phyloP scores from a whole-genome alignment of 2,329 filamentous ascomycete species.

The Stemphylium beticola region DNA sequence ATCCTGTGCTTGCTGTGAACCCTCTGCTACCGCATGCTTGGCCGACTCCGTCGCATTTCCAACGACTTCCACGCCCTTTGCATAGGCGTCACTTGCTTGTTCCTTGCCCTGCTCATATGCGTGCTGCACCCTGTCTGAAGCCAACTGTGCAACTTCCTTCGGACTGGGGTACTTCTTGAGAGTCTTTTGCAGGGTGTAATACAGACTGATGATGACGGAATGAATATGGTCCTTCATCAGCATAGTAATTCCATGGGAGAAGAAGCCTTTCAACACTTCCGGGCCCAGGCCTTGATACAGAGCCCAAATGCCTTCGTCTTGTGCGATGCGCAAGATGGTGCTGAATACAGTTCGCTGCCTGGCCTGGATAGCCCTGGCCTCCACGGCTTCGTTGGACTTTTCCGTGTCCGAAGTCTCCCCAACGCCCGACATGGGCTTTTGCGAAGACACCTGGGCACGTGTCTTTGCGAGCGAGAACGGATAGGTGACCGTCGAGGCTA shows the following conservation, averaged over 20 bases:
- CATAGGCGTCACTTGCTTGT: slow-evolving; percentile 26
- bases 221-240: slow-evolving; percentile 81
- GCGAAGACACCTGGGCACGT: slow-evolving; percentile 69
- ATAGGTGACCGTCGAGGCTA: slow-evolving; percentile 79
- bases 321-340: slow-evolving; percentile 63
- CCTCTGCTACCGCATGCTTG: slow-evolving; percentile 33
- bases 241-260: slow-evolving; percentile 87
- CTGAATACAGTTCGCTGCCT: slow-evolving; percentile 64
- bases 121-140: slow-evolving; percentile 37
- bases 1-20: slow-evolving; percentile 34
- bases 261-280: slow-evolving; percentile 82
- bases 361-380: slow-evolving; percentile 31
- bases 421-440: slow-evolving; percentile 37
- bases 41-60: slow-evolving; percentile 33
- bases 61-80: slow-evolving; percentile 33
- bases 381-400: slow-evolving; percentile 29
- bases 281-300: slow-evolving; percentile 79
- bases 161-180: slow-evolving; percentile 51
- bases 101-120: slow-evolving; percentile 44
- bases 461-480: slow-evolving; percentile 87
- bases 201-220: slow-evolving; percentile 71
- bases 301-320: slow-evolving; percentile 69
- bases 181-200: slow-evolving; percentile 67
- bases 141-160: slow-evolving; percentile 46
- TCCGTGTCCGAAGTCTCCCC: slow-evolving; percentile 39